Conservation (phyloP, 2,329 filamentous ascomycete species). For the Atkinsonella hypoxylon region DNA sequence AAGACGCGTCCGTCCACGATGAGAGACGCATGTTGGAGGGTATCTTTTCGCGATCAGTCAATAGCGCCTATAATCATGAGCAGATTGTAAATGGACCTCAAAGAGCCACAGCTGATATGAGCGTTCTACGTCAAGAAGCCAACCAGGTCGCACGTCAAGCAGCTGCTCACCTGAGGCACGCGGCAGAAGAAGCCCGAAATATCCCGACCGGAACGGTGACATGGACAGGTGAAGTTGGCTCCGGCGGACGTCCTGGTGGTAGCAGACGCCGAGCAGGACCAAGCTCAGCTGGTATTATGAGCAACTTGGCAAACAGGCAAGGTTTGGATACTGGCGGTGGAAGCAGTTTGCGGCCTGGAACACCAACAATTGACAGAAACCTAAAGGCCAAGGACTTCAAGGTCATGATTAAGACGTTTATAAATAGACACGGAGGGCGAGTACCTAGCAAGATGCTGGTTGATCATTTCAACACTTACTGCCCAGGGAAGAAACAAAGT, state of each 20-base stretch:
- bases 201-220: slow-evolving; percentile 78
- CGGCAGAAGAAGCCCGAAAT: slow-evolving; percentile 58
- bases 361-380: slow-evolving; percentile 26
- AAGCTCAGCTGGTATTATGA: slow-evolving; percentile 42
- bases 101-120: slow-evolving; percentile 60
- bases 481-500: slow-evolving; percentile 50
- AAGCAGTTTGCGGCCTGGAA: slow-evolving; percentile 33
- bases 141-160: slow-evolving; percentile 67
- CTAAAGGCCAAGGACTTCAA: slow-evolving; percentile 51
- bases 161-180: slow-evolving; percentile 60
- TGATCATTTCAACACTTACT: slow-evolving; percentile 79
- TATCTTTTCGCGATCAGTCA: slow-evolving; percentile 78
- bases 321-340: slow-evolving; percentile 32
- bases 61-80: slow-evolving; percentile 89
- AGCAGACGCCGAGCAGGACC: slow-evolving; percentile 39
- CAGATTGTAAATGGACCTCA: slow-evolving; percentile 72
- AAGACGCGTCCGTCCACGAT: slow-evolving; percentile 37
- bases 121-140: slow-evolving; percentile 72
- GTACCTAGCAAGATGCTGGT: slow-evolving; percentile 77
- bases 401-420: slow-evolving; percentile 64
- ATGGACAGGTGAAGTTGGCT: slow-evolving; percentile 81
- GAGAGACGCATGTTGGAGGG: slow-evolving; percentile 77
- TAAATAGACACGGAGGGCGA: slow-evolving; percentile 63
- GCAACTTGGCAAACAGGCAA: slow-evolving; percentile 46
- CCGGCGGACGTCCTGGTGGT: slow-evolving; percentile 57